phyloP scores from a whole-genome alignment of 179 eudicot species.

The Pouteria campechiana region DNA sequence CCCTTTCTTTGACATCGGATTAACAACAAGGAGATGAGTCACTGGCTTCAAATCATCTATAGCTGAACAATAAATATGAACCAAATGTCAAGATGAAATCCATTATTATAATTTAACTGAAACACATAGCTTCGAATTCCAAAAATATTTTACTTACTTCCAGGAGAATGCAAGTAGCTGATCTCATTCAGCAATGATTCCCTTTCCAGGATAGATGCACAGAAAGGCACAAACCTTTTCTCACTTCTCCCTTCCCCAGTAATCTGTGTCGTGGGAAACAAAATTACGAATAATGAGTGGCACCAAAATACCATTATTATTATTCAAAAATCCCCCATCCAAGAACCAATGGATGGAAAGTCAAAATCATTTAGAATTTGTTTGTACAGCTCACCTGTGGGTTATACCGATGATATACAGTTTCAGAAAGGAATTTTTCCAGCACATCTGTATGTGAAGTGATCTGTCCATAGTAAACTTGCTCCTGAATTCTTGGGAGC shows the following conservation, averaged over 20 bases:
- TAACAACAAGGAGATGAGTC: conserved; percentile 83
- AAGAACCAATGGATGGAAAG: background rate
- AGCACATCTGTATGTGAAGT: conserved; percentile 78
- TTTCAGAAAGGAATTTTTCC: conserved; percentile 83
- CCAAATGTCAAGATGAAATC: conserved; percentile 1
- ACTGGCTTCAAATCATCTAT: conserved; percentile 85
- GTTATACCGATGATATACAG: conserved; percentile 82
- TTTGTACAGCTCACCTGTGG: conserved; percentile 55
- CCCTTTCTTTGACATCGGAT: conserved; percentile 65
- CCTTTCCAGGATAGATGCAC: conserved; percentile 46
- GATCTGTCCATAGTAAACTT: conserved; percentile 91
- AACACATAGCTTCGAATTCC: too few relatives aligned
- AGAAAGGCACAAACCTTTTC: conserved; percentile 64
- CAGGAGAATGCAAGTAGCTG: conserved; percentile 72
- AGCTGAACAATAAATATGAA: conserved; percentile 35
- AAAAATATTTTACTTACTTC: conserved; percentile 50
- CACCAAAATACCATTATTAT: background rate
- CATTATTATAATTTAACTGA: too few relatives aligned
- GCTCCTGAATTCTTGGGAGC: conserved; percentile 97
- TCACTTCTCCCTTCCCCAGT: conserved; percentile 70
- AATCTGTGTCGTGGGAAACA: conserved; percentile 58
- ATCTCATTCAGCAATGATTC: conserved; percentile 64
- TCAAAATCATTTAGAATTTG: background rate
- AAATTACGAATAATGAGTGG: background rate
- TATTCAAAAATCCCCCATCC: background rate